Percentiles rank a stretch among this genome's conserved stretches.
Conservation (phyloP, 2,329 filamentous ascomycete genomes). For the Ophiostoma sp. region DNA sequence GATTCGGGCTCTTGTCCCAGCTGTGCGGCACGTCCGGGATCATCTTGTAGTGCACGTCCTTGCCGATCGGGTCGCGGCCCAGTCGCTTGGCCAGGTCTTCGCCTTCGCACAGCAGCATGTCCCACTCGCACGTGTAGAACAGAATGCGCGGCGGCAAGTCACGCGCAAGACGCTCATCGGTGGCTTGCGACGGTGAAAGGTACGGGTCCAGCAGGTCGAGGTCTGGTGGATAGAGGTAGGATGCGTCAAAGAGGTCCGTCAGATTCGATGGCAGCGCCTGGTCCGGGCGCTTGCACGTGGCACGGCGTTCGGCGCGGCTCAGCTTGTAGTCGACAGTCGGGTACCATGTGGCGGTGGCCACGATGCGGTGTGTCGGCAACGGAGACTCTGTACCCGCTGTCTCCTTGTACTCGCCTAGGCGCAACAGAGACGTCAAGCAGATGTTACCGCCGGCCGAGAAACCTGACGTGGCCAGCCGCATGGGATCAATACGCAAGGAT, state of each 20-base stretch:
- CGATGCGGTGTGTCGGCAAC: constrained; percentile 47
- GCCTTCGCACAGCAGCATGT: constrained; percentile 38
- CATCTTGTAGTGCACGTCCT: constrained; percentile 59
- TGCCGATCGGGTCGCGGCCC: constrained; percentile 51
- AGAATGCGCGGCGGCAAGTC: constrained; percentile 55
- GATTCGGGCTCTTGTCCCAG: constrained; percentile 68
- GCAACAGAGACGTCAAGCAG: constrained; percentile 47
- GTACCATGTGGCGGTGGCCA: constrained; percentile 56
- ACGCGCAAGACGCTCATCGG: constrained; percentile 49
- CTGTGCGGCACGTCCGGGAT: constrained; percentile 61
- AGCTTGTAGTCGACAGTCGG: constrained; percentile 63
- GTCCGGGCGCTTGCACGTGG: constrained; percentile 55
- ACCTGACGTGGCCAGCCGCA: constrained; percentile 59
- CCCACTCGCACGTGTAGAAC: constrained; percentile 59
- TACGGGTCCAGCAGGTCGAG: constrained; percentile 53
- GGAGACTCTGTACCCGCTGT: neutral
- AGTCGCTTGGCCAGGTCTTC: constrained; percentile 27
- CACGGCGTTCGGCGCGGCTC: constrained; percentile 56
- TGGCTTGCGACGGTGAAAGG: constrained; percentile 59
- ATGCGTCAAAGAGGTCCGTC: constrained; percentile 63
- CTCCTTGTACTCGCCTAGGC: constrained; percentile 36
- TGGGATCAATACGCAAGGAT: constrained; percentile 58
- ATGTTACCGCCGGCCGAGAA: constrained; percentile 65
- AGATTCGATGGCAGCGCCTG: constrained; percentile 58
- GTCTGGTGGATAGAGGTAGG: constrained; percentile 58